These are phyloP conservation scores for Drosera spatulata DNA, from an alignment of 179 eudicot genomes.

Conservation along the genomic window DNA sequence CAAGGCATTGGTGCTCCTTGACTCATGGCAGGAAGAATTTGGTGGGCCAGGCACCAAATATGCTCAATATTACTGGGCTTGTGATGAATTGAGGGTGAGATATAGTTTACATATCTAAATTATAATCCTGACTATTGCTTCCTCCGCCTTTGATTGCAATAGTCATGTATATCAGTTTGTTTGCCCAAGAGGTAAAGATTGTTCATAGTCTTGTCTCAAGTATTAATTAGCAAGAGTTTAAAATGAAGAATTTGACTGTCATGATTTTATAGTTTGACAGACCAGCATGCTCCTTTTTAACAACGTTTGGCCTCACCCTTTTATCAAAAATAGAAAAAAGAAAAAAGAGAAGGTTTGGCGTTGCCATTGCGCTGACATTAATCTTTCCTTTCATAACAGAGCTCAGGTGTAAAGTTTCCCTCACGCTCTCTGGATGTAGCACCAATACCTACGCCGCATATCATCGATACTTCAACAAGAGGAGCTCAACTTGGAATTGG, in stretches of 20 bases:
- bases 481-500: slow-evolving; percentile 62
- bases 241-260: too few species aligned
- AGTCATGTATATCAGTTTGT: not conserved
- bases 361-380: not conserved
- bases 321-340: too few species aligned
- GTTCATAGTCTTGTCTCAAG: too few species aligned
- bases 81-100: slow-evolving; percentile 79
- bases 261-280: too few species aligned
- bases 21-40: slow-evolving; percentile 93
- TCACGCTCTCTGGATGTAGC: slow-evolving; percentile 55
- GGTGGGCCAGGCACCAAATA: slow-evolving; percentile 82
- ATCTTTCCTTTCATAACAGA: slow-evolving; percentile 30
- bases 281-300: too few species aligned
- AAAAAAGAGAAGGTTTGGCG: not conserved
- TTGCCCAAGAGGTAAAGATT: not conserved
- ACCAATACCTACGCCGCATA: slow-evolving; percentile 81
- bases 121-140: not conserved
- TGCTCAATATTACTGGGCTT: slow-evolving; percentile 84
- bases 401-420: slow-evolving; percentile 77
- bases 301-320: too few species aligned
- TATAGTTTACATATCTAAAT: not conserved
- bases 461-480: slow-evolving; percentile 32
- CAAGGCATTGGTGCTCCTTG: slow-evolving; percentile 58
- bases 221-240: too few species aligned
- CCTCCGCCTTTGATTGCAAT: not conserved